Evolutionary conservation across 495 filamentous ascomycete species (phyloP).

Genomic region (Apiosordaria backusii): DNA sequence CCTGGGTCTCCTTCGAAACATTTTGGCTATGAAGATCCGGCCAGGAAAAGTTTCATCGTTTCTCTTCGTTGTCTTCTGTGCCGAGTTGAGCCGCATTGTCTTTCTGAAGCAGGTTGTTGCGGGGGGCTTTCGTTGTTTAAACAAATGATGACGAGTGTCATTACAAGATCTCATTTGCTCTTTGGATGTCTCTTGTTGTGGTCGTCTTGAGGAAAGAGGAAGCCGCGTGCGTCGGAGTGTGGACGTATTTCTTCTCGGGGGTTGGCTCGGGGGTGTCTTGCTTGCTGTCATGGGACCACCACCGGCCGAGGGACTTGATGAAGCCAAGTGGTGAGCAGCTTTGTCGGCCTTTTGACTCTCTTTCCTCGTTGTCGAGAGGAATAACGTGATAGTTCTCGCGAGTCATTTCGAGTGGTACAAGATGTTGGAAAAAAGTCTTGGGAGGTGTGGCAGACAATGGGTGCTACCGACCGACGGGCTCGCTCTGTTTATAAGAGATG

Average conservation of each 20-base stretch:
- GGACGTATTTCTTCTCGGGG: slow-evolving; percentile 31
- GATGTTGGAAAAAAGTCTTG: not conserved
- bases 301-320: slow-evolving; percentile 18
- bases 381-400: not conserved
- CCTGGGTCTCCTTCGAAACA: not conserved
- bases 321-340: slow-evolving; percentile 22
- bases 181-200: slow-evolving; percentile 35
- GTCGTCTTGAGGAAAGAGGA: slow-evolving; percentile 42
- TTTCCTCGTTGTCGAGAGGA: slow-evolving; percentile 8
- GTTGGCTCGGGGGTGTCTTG: not conserved
- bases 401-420: not conserved
- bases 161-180: slow-evolving; percentile 37
- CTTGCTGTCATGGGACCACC: slow-evolving; percentile 11
- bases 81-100: slow-evolving; percentile 4
- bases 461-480: not conserved
- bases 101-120: not conserved
- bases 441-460: not conserved
- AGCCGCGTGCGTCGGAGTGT: slow-evolving; percentile 41
- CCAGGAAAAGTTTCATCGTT: not conserved
- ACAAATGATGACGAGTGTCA: not conserved
- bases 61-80: not conserved
- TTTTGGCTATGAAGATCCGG: not conserved
- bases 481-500: not conserved
- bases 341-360: not conserved
- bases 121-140: not conserved